Conservation (phyloP, 1,284 basidiomycete species). For the Ustilago vetiveriae region DNA sequence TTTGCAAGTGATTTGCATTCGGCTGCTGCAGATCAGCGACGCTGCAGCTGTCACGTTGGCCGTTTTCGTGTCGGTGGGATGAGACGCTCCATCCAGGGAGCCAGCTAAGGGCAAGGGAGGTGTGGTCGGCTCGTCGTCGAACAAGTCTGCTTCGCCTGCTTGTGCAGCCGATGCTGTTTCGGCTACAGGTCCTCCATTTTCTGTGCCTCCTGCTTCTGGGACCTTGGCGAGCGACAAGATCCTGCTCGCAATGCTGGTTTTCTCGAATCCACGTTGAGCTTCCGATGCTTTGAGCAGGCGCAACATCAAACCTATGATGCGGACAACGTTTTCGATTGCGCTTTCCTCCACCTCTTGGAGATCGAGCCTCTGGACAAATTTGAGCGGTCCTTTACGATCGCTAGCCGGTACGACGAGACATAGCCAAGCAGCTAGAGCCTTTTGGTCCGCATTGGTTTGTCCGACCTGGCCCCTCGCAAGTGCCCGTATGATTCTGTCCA, state of each 20-base stretch:
- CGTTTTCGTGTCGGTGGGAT: background rate
- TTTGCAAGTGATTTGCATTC: background rate
- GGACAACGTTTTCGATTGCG: constrained; percentile 4
- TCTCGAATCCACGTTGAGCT: background rate
- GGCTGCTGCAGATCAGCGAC: background rate
- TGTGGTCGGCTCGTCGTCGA: constrained; percentile 31
- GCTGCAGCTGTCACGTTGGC: constrained; percentile 2
- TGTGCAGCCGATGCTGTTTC: background rate
- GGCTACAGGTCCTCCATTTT: background rate
- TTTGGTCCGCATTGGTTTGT: constrained; percentile 8
- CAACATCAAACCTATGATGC: constrained; percentile 7
- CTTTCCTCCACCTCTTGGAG: constrained; percentile 3
- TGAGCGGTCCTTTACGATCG: background rate
- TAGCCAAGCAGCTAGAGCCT: constrained; percentile 21
- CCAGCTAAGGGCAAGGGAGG: constrained; percentile 12
- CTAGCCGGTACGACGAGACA: constrained; percentile 3
- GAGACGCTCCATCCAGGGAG: background rate
- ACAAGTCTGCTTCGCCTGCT: constrained; percentile 12
- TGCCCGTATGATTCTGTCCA: background rate
- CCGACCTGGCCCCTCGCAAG: background rate
- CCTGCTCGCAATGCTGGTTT: background rate
- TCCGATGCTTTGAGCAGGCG: constrained; percentile 5
- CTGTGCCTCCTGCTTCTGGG: background rate
- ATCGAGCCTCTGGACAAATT: constrained; percentile 11
- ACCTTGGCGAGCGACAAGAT: background rate